phyloP scores from a whole-genome alignment of 2,329 filamentous ascomycete genomes.

The Fusarium dimerum region DNA sequence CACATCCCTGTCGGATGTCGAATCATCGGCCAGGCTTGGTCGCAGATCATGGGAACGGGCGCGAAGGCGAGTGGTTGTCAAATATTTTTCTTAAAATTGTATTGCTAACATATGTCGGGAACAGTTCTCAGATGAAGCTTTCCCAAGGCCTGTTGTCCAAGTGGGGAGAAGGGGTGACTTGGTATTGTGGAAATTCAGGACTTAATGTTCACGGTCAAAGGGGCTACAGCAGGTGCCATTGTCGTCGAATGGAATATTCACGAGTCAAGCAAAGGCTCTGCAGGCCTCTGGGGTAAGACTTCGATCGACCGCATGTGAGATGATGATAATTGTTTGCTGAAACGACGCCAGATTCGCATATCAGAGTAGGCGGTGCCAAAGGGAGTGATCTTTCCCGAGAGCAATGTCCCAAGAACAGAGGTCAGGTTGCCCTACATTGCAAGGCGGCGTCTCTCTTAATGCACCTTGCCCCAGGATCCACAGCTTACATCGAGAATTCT shows the following conservation, averaged over 20 bases:
- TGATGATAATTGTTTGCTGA: no score
- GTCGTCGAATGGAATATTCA: slow-evolving; percentile 56
- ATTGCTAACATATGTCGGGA: no score
- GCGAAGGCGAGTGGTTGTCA: no score
- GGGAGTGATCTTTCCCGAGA: slow-evolving; percentile 17
- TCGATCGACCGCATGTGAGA: no score
- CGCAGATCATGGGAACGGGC: slow-evolving; percentile 45
- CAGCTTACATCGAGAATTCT: slow-evolving; percentile 51
- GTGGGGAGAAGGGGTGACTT: slow-evolving; percentile 57
- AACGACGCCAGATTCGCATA: slow-evolving; percentile 46
- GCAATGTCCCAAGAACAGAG: slow-evolving; percentile 23
- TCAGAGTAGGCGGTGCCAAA: slow-evolving; percentile 44
- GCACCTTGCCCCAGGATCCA: slow-evolving; percentile 45
- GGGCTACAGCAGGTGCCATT: slow-evolving; percentile 6
- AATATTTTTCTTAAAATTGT: no score
- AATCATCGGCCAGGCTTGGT: slow-evolving; percentile 49
- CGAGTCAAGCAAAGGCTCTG: slow-evolving; percentile 36
- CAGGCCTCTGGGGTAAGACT: slow-evolving; percentile 59
- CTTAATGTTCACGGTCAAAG: slow-evolving; percentile 57
- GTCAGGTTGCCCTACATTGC: no score
- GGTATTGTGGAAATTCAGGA: slow-evolving; percentile 67
- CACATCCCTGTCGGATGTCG: slow-evolving; percentile 44
- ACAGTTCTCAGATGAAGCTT: slow-evolving; percentile 16
- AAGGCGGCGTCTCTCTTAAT: slow-evolving; percentile 58
- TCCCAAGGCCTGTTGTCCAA: slow-evolving; percentile 56